Evolutionary conservation across 2,329 filamentous ascomycete genomes (phyloP), one percentile per base, ranked within the genome.

Genomic region (Xylariomycetidae sp.): DNA sequence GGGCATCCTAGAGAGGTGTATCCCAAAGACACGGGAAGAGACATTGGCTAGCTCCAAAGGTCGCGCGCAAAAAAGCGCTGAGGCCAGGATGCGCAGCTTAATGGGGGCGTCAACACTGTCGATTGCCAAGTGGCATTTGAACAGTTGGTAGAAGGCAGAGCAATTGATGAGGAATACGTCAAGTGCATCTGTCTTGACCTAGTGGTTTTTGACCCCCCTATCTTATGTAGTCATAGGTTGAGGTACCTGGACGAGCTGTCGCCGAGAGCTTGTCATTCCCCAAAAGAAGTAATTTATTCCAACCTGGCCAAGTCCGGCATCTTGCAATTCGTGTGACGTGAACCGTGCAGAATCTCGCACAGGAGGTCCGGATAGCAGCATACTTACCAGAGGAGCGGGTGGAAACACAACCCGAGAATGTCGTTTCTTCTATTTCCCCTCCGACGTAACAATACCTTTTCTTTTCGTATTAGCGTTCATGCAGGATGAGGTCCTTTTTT

Each of bases 41-140:
- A 25, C 31, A 27, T 34, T 40, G 25, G 30, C 26, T 22, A 25
- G 25, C 26, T 32, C 31, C 29, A 10, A n/a, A 15, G 28, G 33
- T 14, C 31, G 20, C 8, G 8, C 20, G n/a, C n/a, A n/a, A 23
- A 8, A 8, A n/a, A 18, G 34, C 17, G 8, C 27, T 16, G 19
- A 20, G 25, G 34, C 23, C 33, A 23, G 18, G 31, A 30, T 36
- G 36, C 23, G 37, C n/a, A 35, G 14, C 30, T 30, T 34, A 36
- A 41, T 28, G 26, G 15, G 37, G 34, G 30, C 33, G 15, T n/a
- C n/a, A n/a, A 34, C 34, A 23, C 35, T 44, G 45, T 40, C 28
- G n/a, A 31, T 35, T 47, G 39, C 48, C 48, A 49, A 49, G 45
- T 50, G 48, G 44, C 37, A 42, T 40, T 36, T 37, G 33, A 39